Evolutionary conservation across 495 filamentous ascomycete species (phyloP).

Genomic region (Elasticomyces elasticus): DNA sequence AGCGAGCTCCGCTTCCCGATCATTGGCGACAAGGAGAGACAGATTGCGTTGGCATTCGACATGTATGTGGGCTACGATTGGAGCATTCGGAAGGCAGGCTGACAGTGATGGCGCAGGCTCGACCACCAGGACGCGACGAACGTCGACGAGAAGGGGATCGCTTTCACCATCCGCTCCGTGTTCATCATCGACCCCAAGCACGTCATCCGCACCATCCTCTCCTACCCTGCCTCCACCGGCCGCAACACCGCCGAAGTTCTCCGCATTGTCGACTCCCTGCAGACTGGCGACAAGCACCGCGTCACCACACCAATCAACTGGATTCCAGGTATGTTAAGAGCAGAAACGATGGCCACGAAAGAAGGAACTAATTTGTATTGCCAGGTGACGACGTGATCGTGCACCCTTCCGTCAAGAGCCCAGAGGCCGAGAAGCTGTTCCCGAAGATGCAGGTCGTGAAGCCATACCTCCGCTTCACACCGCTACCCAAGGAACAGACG

Average conservation of each 20-base stretch:
- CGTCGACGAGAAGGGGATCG: slow-evolving; percentile 72
- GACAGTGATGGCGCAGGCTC: slow-evolving; percentile 45
- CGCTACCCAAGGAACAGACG: slow-evolving; percentile 34
- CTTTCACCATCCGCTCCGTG: slow-evolving; percentile 97
- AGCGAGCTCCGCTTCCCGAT: slow-evolving; percentile 63
- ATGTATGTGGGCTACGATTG: slow-evolving; percentile 53
- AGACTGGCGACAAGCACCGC: slow-evolving; percentile 93
- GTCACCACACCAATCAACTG: slow-evolving; percentile 61
- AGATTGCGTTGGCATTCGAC: slow-evolving; percentile 86
- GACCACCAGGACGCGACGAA: slow-evolving; percentile 78
- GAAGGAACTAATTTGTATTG: too few species aligned
- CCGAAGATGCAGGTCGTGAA: slow-evolving; percentile 86
- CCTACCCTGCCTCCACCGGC: slow-evolving; percentile 94
- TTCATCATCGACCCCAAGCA: slow-evolving; percentile 99
- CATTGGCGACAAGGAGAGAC: slow-evolving; percentile 91
- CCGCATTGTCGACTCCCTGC: slow-evolving; percentile 88
- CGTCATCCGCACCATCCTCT: slow-evolving; percentile 89
- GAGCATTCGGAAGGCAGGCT: neutral
- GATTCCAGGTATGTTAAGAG: slow-evolving; percentile 13
- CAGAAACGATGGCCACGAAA: too few species aligned
- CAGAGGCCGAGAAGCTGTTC: slow-evolving; percentile 80
- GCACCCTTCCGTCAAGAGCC: slow-evolving; percentile 74
- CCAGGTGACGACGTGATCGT: slow-evolving; percentile 73
- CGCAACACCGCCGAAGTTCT: slow-evolving; percentile 95
- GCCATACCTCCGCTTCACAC: slow-evolving; percentile 57